Evolutionary conservation across 768 basidiomycete genomes (phyloP).

Genomic region (Boletus patriciae): DNA sequence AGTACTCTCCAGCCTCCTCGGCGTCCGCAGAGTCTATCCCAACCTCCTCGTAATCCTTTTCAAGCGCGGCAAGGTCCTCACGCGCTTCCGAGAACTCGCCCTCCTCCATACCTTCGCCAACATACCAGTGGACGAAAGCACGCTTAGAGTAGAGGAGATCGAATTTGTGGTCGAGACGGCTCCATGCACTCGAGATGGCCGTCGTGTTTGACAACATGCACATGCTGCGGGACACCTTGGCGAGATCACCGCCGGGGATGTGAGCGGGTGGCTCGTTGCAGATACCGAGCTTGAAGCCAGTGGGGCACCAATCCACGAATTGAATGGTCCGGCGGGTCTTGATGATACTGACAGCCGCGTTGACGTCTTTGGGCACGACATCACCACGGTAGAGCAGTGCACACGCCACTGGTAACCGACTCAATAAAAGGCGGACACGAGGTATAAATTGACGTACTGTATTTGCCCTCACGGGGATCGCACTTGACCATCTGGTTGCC

Average conservation of each 20-base stretch:
- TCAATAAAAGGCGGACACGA: neutral
- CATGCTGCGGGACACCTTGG: constrained; percentile 71
- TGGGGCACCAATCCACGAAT: constrained; percentile 78
- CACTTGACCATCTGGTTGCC: constrained; percentile 82
- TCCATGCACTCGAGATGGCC: constrained; percentile 73
- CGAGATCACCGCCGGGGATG: constrained; percentile 75
- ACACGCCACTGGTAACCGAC: constrained; percentile 52
- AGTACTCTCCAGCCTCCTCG: constrained; percentile 53
- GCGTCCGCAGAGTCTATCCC: constrained; percentile 52
- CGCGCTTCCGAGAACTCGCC: constrained; percentile 99
- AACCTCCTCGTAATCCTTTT: constrained; percentile 94
- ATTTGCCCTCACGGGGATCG: constrained; percentile 77
- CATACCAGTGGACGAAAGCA: constrained; percentile 60
- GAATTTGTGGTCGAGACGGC: constrained; percentile 74
- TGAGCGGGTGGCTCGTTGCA: constrained; percentile 77
- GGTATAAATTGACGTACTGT: constrained; percentile 44
- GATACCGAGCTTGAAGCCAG: constrained; percentile 77
- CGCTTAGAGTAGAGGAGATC: constrained; percentile 75
- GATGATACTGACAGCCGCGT: constrained; percentile 69
- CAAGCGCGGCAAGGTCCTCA: constrained; percentile 99
- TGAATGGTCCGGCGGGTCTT: constrained; percentile 80
- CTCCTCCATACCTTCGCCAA: constrained; percentile 80
- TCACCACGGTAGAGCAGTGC: constrained; percentile 74
- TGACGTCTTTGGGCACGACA: constrained; percentile 77
- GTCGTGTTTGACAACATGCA: constrained; percentile 81